Conservation (phyloP, 2,329 filamentous ascomycete genomes). For the Paraconiothyrium brasiliense region DNA sequence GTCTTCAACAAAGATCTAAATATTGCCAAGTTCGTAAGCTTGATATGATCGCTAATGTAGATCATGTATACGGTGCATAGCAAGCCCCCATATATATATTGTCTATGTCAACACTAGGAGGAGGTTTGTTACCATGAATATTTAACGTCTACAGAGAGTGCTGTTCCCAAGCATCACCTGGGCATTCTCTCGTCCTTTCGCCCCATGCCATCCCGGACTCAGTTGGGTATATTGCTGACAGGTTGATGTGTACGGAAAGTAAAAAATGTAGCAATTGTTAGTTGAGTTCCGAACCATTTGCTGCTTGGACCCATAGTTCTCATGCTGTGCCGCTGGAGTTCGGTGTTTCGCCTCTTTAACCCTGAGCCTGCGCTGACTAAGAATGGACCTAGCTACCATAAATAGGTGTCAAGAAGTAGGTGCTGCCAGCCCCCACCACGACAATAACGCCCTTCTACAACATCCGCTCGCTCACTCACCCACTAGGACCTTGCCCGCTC, state of each 20-base stretch:
- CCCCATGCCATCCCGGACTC: too few species aligned
- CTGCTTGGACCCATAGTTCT: constrained; percentile 1
- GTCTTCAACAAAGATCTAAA: too few species aligned
- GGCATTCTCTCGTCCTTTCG: too few species aligned
- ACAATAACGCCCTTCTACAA: constrained; percentile 11
- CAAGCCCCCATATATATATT: too few species aligned
- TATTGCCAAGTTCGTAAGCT: too few species aligned
- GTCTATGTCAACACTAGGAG: too few species aligned
- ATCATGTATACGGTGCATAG: too few species aligned
- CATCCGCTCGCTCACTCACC: constrained; percentile 9
- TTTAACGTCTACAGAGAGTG: too few species aligned
- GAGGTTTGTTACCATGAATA: too few species aligned
- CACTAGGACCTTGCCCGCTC: constrained; percentile 6
- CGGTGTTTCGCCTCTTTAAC: constrained; percentile 6
- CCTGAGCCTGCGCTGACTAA: constrained; percentile 14
- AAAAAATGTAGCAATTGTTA: constrained; percentile 14
- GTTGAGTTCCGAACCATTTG: constrained; percentile 10
- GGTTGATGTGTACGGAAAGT: constrained; percentile 11
- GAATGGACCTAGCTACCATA: constrained; percentile 14
- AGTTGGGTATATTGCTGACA: constrained; percentile 2
- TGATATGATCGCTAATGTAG: too few species aligned
- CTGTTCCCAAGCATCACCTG: too few species aligned
- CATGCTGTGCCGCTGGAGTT: constrained; percentile 13
- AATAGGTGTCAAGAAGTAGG: constrained; percentile 9
- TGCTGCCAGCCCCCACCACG: constrained; percentile 8